These are phyloP conservation scores for Cytospora piceae DNA, from an alignment of 2,329 filamentous ascomycete genomes.

Conservation along the genomic window DNA sequence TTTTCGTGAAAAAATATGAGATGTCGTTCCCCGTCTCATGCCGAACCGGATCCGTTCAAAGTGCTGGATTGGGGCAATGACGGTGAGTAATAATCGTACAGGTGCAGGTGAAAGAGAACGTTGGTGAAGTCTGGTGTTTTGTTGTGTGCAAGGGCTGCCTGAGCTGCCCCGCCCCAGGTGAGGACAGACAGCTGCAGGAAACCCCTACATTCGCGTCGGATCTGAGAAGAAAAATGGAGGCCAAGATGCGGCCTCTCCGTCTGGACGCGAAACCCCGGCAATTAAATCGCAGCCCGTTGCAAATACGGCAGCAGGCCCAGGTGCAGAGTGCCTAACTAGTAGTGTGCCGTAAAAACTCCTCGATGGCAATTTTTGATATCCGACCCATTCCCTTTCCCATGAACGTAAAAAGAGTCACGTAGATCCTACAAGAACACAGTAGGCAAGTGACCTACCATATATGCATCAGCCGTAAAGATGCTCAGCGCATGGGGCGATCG, in stretches of 20 bases:
- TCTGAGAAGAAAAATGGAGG: slow-evolving; percentile 24
- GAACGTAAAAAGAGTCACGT: slow-evolving; percentile 27
- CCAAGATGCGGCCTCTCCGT: slow-evolving; percentile 27
- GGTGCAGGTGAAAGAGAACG: slow-evolving; percentile 28
- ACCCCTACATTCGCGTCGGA: slow-evolving; percentile 24
- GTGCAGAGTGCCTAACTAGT: slow-evolving; percentile 32
- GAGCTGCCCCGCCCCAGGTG: slow-evolving; percentile 21
- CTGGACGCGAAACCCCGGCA: slow-evolving; percentile 26
- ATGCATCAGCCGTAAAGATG: slow-evolving; percentile 15
- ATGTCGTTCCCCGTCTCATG: slow-evolving; percentile 29
- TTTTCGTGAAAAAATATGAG: slow-evolving; percentile 20
- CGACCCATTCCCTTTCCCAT: slow-evolving; percentile 28
- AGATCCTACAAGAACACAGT: slow-evolving; percentile 24
- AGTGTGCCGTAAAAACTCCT: slow-evolving; percentile 28
- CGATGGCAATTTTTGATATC: slow-evolving; percentile 30
- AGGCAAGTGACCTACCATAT: slow-evolving; percentile 27
- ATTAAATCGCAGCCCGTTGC: slow-evolving; percentile 28
- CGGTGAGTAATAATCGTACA: slow-evolving; percentile 30
- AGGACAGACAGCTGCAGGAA: slow-evolving; percentile 24
- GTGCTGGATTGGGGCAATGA: slow-evolving; percentile 24
- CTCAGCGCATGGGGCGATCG: slow-evolving; percentile 27
- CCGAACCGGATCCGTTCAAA: slow-evolving; percentile 28
- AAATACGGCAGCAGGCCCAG: slow-evolving; percentile 30
- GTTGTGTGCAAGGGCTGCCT: slow-evolving; percentile 27
- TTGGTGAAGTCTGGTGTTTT: slow-evolving; percentile 29